These are phyloP conservation scores for Artemisia tridentata DNA, from an alignment of 129 eudicot genomes.

Conservation along the genomic window DNA sequence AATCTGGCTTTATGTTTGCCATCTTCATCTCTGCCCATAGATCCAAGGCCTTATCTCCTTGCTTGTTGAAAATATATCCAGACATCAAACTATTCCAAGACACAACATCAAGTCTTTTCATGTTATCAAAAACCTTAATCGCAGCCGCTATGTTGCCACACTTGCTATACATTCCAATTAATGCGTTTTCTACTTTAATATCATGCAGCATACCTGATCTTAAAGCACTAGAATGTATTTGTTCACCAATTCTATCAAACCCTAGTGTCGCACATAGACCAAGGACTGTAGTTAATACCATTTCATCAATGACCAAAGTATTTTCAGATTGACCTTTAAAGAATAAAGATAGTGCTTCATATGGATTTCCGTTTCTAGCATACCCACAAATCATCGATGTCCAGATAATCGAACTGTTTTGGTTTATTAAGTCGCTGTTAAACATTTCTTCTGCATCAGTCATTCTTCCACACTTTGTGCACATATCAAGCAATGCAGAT, in stretches of 20 bases:
- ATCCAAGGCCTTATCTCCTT: slow-evolving; percentile 63
- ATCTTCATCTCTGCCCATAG: slow-evolving; percentile 60
- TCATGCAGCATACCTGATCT: slow-evolving; percentile 53
- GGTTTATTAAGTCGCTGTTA: slow-evolving; percentile 24
- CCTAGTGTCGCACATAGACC: slow-evolving; percentile 80
- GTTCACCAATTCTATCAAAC: slow-evolving; percentile 59
- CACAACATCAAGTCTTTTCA: slow-evolving; percentile 58
- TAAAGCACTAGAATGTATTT: slow-evolving; percentile 53
- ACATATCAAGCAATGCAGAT: slow-evolving; percentile 81
- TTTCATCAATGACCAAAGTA: slow-evolving; percentile 46
- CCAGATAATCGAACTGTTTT: slow-evolving; percentile 38
- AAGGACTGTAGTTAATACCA: slow-evolving; percentile 50
- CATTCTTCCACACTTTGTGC: slow-evolving; percentile 80
- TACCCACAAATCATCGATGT: slow-evolving; percentile 79
- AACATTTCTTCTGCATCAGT: slow-evolving; percentile 72
- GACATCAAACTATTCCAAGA: slow-evolving; percentile 80
- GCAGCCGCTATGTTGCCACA: slow-evolving; percentile 70
- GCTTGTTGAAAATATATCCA: slow-evolving; percentile 65
- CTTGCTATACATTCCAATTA: slow-evolving; percentile 76
- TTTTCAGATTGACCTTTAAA: slow-evolving; percentile 41
- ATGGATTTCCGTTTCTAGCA: slow-evolving; percentile 66
- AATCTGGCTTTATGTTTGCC: slow-evolving; percentile 50
- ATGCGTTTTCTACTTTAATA: slow-evolving; percentile 56
- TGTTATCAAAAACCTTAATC: slow-evolving; percentile 46
- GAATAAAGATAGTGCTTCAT: slow-evolving; percentile 63